Evolutionary conservation across 495 filamentous ascomycete species (phyloP), one percentile per base, ranked within the genome.

Genomic region (Penicillium atrosanguineum): DNA sequence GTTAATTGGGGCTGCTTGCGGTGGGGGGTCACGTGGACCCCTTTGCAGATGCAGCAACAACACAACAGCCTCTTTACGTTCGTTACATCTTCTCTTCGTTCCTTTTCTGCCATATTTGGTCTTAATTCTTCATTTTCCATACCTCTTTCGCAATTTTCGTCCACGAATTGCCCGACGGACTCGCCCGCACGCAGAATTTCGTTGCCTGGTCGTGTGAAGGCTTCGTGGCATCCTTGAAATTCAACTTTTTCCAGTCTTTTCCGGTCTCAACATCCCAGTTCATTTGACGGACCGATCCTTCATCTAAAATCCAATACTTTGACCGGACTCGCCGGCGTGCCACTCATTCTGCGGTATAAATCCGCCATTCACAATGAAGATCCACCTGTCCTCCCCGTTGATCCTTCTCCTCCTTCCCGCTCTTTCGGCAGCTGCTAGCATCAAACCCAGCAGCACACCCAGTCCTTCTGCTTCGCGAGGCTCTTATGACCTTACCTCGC

Each of bases 391-490:
- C 11, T 61, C 68, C 25, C 50, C 61, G 16, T 50, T 73, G 50
- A 25, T 73, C 28, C 67, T 75, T 38, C 53, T 72, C 36, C 67
- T 73, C 36, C 65, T 73, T 53, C 70, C 70, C 42, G 67, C 70
- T 38, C 59, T 75, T 28, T 59, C 72, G 21, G 68, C 62, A 7
- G 46, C 68, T 21, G 47, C 65, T 20, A 57, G 61, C 50, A 29
- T 52, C 41, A 53, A 52, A 21, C 45, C 60, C n/a, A 56, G 48
- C 37, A 53, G 44, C 48, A 47, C 56, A 15, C 42, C 56, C 25
- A 46, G 50, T 28, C 56, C 39, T 25, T 43, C 11, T 15, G 46
- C 38, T 15, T 48, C 56, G 20, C 50, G 58, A 18, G 60, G 59
- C 37, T 47, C 59, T 15, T 62, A 45, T 12, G 52, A 39, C 14